Evolutionary conservation across 164 flowering plant genomes (phyloP).

Genomic region (Echeveria elegans): DNA sequence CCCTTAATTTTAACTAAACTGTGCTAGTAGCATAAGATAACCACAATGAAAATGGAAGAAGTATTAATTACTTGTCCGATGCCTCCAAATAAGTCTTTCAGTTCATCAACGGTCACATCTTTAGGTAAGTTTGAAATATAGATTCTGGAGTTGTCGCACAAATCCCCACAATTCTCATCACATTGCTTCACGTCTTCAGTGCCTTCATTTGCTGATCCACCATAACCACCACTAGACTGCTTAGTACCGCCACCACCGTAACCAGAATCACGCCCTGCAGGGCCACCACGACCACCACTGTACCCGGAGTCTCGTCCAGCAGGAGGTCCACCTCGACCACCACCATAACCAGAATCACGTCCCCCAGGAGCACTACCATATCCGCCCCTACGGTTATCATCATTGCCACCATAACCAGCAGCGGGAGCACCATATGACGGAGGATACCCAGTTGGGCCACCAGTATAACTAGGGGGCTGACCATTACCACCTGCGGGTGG

Average conservation of each 20-base stretch:
- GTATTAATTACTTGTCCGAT: slow-evolving; percentile 75
- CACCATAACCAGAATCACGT: slow-evolving; percentile 43
- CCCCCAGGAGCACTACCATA: slow-evolving; percentile 13
- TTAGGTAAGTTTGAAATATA: slow-evolving; percentile 95
- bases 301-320: slow-evolving; percentile 2
- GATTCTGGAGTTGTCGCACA: slow-evolving; percentile 87
- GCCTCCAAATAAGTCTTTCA: slow-evolving; percentile 88
- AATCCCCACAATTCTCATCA: slow-evolving; percentile 77
- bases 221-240: slow-evolving; percentile 35
- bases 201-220: slow-evolving; percentile 32
- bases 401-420: slow-evolving; percentile 40
- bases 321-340: slow-evolving; percentile 11
- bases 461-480: slow-evolving; percentile 77
- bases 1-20: no score
- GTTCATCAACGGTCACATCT: slow-evolving; percentile 80
- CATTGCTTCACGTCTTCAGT: slow-evolving; percentile 74
- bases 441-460: slow-evolving; percentile 68
- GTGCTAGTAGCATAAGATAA: background rate
- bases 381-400: slow-evolving; percentile 20
- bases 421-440: slow-evolving; percentile 70
- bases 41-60: background rate
- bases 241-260: slow-evolving; percentile 25
- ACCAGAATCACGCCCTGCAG: background rate
- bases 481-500: slow-evolving; percentile 42
- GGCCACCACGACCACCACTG: background rate